These are phyloP conservation scores for Colletotrichum tabaci DNA, from an alignment of 2,329 filamentous ascomycete species.

Conservation along the genomic window DNA sequence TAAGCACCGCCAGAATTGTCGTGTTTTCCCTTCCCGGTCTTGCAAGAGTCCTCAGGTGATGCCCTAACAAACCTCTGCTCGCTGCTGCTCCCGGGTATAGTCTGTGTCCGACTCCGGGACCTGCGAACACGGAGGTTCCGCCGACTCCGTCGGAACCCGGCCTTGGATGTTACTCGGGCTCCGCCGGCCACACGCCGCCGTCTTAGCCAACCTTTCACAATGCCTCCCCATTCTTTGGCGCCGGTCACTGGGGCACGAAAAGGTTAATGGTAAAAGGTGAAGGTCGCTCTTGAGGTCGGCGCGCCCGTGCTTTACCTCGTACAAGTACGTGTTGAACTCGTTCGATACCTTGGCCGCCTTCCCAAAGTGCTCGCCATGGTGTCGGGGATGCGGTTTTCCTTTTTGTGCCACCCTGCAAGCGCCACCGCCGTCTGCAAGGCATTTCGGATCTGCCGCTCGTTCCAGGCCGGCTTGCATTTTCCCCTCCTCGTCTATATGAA, in stretches of 20 bases:
- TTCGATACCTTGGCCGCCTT: conserved; percentile 42
- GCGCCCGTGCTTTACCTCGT: conserved; percentile 12
- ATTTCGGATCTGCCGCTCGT: conserved; percentile 60
- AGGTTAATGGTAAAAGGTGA: too few species aligned
- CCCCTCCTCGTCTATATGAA: conserved; percentile 59
- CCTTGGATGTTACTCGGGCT: conserved; percentile 5
- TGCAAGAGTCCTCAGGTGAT: conserved; percentile 70
- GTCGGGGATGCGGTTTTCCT: conserved; percentile 33
- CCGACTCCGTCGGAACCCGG: conserved; percentile 44
- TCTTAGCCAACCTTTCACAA: conserved; percentile 41
- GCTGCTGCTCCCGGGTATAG: conserved; percentile 53
- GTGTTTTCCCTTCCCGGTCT: conserved; percentile 69
- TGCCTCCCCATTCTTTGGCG: too few species aligned
- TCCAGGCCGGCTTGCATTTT: conserved; percentile 58
- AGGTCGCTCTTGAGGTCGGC: background rate
- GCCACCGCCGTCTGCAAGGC: conserved; percentile 62
- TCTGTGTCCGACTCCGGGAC: conserved; percentile 57
- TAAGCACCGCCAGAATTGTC: conserved; percentile 64
- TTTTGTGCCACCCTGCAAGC: conserved; percentile 55
- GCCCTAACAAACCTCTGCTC: conserved; percentile 59
- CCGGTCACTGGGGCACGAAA: too few species aligned
- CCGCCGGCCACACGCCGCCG: conserved; percentile 47
- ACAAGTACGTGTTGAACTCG: conserved; percentile 44
- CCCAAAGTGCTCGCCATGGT: conserved; percentile 43
- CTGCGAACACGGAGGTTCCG: conserved; percentile 44